These are phyloP conservation scores for Erysimum cheiranthoides DNA, from an alignment of 345 rosid genomes.

Conservation along the genomic window DNA sequence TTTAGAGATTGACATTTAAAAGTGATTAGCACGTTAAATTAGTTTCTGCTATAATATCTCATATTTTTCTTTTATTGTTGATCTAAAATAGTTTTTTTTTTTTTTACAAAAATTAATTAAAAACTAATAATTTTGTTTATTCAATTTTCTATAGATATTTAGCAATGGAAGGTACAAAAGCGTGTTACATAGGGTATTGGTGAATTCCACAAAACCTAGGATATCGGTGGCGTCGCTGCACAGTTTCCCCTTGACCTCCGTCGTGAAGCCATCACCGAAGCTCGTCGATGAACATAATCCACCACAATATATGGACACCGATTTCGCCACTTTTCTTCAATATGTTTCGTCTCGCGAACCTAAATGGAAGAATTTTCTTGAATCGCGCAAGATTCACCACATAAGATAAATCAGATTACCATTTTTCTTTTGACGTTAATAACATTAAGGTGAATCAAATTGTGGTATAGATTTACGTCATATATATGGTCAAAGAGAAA, in stretches of 20 bases:
- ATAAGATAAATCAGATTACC: not conserved
- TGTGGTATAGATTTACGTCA: constrained; percentile 10
- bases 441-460: not conserved
- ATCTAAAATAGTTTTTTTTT: not conserved
- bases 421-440: not conserved
- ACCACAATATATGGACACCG: constrained; percentile 61
- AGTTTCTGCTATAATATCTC: not conserved
- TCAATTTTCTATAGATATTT: constrained; percentile 59
- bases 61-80: not conserved
- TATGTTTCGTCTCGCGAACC: constrained; percentile 70
- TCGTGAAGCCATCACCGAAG: constrained; percentile 55
- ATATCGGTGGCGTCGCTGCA: constrained; percentile 83
- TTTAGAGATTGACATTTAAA: not conserved
- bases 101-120: too few species aligned
- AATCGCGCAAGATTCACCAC: constrained; percentile 62
- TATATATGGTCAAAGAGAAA: not conserved
- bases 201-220: constrained; percentile 60
- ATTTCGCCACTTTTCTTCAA: constrained; percentile 73
- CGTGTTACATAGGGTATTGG: constrained; percentile 77
- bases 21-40: not conserved
- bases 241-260: constrained; percentile 56
- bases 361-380: constrained; percentile 76
- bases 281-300: constrained; percentile 62
- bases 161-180: constrained; percentile 94
- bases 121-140: not conserved